A percentile compares a stretch with the other conserved stretches of the same genome.
phyloP scores from a whole-genome alignment of 2,329 filamentous ascomycete genomes.

The Pseudogymnoascus pannorum region DNA sequence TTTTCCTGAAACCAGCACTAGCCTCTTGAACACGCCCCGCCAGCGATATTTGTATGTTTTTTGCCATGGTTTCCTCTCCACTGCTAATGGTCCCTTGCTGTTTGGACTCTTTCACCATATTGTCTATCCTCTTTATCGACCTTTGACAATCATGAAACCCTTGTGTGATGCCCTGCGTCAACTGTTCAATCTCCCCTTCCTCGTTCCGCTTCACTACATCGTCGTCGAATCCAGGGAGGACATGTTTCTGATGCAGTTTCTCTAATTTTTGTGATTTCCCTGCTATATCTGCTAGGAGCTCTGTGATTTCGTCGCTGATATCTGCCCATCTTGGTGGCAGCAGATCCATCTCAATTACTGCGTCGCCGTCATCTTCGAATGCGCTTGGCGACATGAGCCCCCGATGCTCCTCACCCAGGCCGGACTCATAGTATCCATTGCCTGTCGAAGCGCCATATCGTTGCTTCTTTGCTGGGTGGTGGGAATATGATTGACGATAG shows the following conservation, averaged over 20 bases:
- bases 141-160: slow-evolving; percentile 86
- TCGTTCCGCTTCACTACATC: slow-evolving; percentile 82
- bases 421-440: slow-evolving; percentile 54
- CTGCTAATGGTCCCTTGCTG: slow-evolving; percentile 63
- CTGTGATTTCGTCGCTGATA: slow-evolving; percentile 85
- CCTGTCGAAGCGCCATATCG: slow-evolving; percentile 45
- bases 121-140: slow-evolving; percentile 80
- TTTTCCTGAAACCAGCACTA: slow-evolving; percentile 89
- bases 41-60: slow-evolving; percentile 88
- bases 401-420: slow-evolving; percentile 59
- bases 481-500: slow-evolving; percentile 96
- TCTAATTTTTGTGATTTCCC: slow-evolving; percentile 79
- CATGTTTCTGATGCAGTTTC: slow-evolving; percentile 92
- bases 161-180: slow-evolving; percentile 85
- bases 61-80: slow-evolving; percentile 91
- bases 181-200: slow-evolving; percentile 79
- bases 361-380: slow-evolving; percentile 81
- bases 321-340: slow-evolving; percentile 94
- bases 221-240: slow-evolving; percentile 93
- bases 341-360: slow-evolving; percentile 96
- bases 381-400: slow-evolving; percentile 77
- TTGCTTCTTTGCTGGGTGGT: slow-evolving; percentile 83
- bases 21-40: slow-evolving; percentile 85
- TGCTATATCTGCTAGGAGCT: slow-evolving; percentile 71
- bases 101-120: slow-evolving; percentile 75